Base-by-base conservation (phyloP, 1,139 yeast species). In the Magnusiomyces clavatus region DNA sequence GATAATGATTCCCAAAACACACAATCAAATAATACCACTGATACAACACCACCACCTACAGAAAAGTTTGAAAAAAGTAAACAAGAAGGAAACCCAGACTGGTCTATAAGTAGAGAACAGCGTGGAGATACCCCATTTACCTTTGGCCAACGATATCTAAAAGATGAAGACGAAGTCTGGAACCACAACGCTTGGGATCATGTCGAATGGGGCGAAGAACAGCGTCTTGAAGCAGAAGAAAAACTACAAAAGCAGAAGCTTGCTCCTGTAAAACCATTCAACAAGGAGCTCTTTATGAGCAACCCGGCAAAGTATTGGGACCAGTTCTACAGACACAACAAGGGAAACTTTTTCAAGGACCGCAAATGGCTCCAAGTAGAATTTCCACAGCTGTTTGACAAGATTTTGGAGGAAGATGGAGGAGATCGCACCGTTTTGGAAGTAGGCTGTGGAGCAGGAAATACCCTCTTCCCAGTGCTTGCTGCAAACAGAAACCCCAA, bases 401-500 rank as follows among this genome's bases (percentile, higher is more conserved):
- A 89, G 2, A 24, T 24, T 5, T 86, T 96, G 1, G 76, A 78
- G 51, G 75, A 78, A 48, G 86, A 81, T 45, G 77, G 83, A 13
- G 84, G 88, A n/a, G 78, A 83, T 4, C 76, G 77, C 34, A 81
- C 83, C 1, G 84, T 92, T 38, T 76, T 92, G 51, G 99, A 92
- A 66, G 85, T 94, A 51, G 99, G 99, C 2, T 92, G 98, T 70
- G 99, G 98, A 52, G 98, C 97, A 2, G 99, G 99, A 13, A 94
- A 94, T 67, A 92, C 98, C 0, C 77, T 92, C 70, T 92, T 85
- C 68, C 98, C 98, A 1, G 83, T 92, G 34, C 72, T 92, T 54
- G 77, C 77, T 52, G 89, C 85, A 61, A 92, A 92, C 67, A 75
- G 84, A 66, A 92, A 92, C 69, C 82, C 83, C n/a, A 71, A 82